A percentile compares a stretch with the other conserved stretches of the same genome.
Evolutionary conservation across 2,329 filamentous ascomycete genomes (phyloP).

Genomic region (Aspergillus viridinutans): DNA sequence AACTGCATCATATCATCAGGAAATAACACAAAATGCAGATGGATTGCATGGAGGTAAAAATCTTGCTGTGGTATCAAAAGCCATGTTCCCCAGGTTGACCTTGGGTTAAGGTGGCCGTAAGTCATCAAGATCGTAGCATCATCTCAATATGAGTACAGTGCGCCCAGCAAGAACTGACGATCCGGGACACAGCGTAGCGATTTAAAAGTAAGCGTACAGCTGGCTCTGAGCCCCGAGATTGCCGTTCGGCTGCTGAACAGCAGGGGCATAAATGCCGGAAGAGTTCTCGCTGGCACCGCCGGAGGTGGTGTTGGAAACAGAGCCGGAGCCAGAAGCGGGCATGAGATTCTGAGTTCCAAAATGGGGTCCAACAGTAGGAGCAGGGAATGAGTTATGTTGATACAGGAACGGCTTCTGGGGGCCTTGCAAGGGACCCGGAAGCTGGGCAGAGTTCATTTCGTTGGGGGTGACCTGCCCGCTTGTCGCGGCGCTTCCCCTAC

Average conservation of each 20-base stretch:
- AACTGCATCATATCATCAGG: slow-evolving; percentile 16
- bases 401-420: slow-evolving; percentile 28
- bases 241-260: slow-evolving; percentile 26
- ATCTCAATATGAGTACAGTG: slow-evolving; percentile 38
- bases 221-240: slow-evolving; percentile 25
- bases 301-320: slow-evolving; percentile 23
- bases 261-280: slow-evolving; percentile 26
- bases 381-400: slow-evolving; percentile 25
- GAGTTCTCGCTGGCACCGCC: slow-evolving; percentile 26
- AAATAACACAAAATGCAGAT: slow-evolving; percentile 18
- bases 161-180: slow-evolving; percentile 19
- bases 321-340: slow-evolving; percentile 17
- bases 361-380: slow-evolving; percentile 18
- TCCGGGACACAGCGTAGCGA: slow-evolving; percentile 11
- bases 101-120: slow-evolving; percentile 22
- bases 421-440: slow-evolving; percentile 28
- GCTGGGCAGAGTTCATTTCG: slow-evolving; percentile 34
- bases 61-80: slow-evolving; percentile 22
- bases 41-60: slow-evolving; percentile 18
- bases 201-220: slow-evolving; percentile 34
- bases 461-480: slow-evolving; percentile 39
- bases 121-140: slow-evolving; percentile 35
- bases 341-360: slow-evolving; percentile 24
- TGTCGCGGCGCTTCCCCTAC: slow-evolving; percentile 35
- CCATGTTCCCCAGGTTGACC: slow-evolving; percentile 19